Base-by-base conservation (phyloP, 2,329 filamentous ascomycete genomes). In the Ophiostoma montium region DNA sequence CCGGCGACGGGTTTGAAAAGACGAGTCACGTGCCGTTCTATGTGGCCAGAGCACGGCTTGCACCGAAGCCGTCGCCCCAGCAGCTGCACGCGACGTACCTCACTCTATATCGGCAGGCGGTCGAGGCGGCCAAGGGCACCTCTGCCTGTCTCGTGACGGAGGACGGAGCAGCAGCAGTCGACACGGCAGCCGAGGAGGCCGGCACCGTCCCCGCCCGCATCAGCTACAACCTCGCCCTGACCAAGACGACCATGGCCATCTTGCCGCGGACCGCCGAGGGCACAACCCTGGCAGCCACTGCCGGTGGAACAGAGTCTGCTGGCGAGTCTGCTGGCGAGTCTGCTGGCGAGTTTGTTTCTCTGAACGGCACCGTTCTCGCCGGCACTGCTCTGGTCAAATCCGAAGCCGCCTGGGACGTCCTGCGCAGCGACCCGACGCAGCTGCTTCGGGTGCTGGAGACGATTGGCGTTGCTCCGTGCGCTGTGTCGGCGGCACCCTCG, bases 151-250 rank as follows among this genome's bases (percentile, higher is more conserved):
- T 39, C 11, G 19, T 11, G 12, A 12, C n/a, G 7, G 39, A 19
- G 8, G 39, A 13, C 1, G 11, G 42, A 13, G 23, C 23, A 27
- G 23, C 23, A 27, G 23, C 23, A 27, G 16, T 23, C 11, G 18
- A 42, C 43, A n/a, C 18, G 1, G 46, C 33, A 4, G 52, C 13
- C 8, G 57, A 54, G 8, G 52, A 52, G 0, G 57, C 60, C 2
- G 60, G 59, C 2, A 60, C 62, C 5, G 68, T 67, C 3, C 66
- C 70, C 53, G 69, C 75, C 0, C 57, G 56, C n/a, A 76, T 81
- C 44, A 80, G 76, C 61, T 82, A 82, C 60, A 82, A 82, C 58
- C 61, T 82, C 54, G 77, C 72, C 46, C 68, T 82, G 64, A 82
- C 78, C 18, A 64, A 65, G 51, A 62, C 61, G 15, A 65, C 63